Conservation (phyloP, 495 filamentous ascomycete genomes). For the Amniculicola lignicola region DNA sequence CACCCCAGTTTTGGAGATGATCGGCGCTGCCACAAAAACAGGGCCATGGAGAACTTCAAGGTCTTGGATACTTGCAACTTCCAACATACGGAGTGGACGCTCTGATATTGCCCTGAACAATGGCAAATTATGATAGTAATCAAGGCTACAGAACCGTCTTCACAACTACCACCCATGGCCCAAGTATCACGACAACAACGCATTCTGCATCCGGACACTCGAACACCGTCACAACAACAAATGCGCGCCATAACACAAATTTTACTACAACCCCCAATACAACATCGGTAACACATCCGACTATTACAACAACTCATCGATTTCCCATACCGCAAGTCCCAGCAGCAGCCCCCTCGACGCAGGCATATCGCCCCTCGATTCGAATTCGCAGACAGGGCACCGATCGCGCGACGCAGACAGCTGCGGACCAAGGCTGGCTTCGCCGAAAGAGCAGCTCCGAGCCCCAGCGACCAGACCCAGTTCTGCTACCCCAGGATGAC, state of each 20-base stretch:
- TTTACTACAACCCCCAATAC: slow-evolving; percentile 3
- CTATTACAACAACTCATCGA: slow-evolving; percentile 8
- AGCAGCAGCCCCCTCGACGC: neutral
- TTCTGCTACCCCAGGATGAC: slow-evolving; percentile 9
- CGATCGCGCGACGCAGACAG: neutral
- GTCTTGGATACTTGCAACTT: too few relatives aligned
- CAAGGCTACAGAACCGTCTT: neutral
- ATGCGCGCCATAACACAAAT: neutral
- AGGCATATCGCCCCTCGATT: slow-evolving; percentile 20
- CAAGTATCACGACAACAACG: slow-evolving; percentile 10
- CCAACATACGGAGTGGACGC: too few relatives aligned
- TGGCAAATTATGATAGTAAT: too few relatives aligned
- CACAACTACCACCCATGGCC: slow-evolving; percentile 10
- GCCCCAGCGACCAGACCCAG: slow-evolving; percentile 12
- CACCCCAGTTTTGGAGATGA: too few relatives aligned
- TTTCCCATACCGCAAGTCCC: neutral
- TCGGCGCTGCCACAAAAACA: too few relatives aligned
- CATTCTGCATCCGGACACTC: too few relatives aligned
- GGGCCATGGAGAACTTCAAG: too few relatives aligned
- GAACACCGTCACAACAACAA: too few relatives aligned
- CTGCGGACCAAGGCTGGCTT: neutral
- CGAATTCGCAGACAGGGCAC: slow-evolving; percentile 9
- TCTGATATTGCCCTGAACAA: too few relatives aligned
- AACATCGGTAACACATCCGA: neutral
- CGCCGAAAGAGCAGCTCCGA: slow-evolving; percentile 25